A percentile compares a stretch with the other conserved stretches of the same genome.
Conservation (phyloP, 495 filamentous ascomycete species). For the Hypoxylon perforatum region DNA sequence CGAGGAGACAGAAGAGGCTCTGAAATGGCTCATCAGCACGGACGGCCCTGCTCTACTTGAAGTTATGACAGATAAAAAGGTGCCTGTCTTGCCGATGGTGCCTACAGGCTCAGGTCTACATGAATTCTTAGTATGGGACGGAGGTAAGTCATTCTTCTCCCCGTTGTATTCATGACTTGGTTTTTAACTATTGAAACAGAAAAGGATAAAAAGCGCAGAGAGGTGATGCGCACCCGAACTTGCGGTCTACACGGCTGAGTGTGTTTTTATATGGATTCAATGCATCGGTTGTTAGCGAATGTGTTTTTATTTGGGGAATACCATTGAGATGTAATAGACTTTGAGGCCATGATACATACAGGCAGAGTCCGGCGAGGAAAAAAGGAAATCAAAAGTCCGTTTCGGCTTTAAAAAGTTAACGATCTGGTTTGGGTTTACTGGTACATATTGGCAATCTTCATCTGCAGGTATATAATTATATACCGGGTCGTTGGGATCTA, state of each 20-base stretch:
- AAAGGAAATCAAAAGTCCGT: slow-evolving; percentile 29
- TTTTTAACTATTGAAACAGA: slow-evolving; percentile 59
- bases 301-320: slow-evolving; percentile 29
- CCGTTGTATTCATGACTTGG: slow-evolving; percentile 23
- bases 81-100: slow-evolving; percentile 98
- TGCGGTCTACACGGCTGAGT: slow-evolving; percentile 61
- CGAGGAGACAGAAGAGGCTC: slow-evolving; percentile 76
- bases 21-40: slow-evolving; percentile 88
- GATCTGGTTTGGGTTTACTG: slow-evolving; percentile 14
- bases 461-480: slow-evolving; percentile 17
- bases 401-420: slow-evolving; percentile 15
- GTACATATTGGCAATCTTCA: slow-evolving; percentile 14
- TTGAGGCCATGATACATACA: slow-evolving; percentile 23
- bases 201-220: slow-evolving; percentile 79
- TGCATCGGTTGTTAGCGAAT: slow-evolving; percentile 37
- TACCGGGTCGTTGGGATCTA: slow-evolving; percentile 5
- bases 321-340: slow-evolving; percentile 18
- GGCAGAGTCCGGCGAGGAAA: slow-evolving; percentile 10
- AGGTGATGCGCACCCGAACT: slow-evolving; percentile 75
- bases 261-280: slow-evolving; percentile 8
- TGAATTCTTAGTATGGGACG: slow-evolving; percentile 93
- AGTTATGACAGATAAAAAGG: slow-evolving; percentile 81
- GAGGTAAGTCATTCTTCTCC: slow-evolving; percentile 61
- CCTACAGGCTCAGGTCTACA: slow-evolving; percentile 86
- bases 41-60: slow-evolving; percentile 81